Evolutionary conservation across 192 early-diverging fungal species (phyloP).

Genomic region (Cetraspora pellucida): DNA sequence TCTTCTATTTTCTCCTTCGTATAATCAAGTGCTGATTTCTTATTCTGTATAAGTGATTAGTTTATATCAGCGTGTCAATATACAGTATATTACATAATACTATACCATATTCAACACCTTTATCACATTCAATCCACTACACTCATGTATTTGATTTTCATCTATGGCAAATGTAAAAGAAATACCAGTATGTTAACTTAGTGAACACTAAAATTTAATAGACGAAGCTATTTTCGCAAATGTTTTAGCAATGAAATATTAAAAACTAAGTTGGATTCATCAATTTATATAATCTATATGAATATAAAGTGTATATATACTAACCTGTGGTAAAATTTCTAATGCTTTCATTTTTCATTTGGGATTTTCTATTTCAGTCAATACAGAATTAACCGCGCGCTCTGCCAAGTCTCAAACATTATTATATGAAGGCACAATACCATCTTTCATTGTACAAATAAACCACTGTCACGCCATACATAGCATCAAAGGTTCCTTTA

Average conservation of each 20-base stretch:
- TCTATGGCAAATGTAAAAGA: conserved; percentile 20
- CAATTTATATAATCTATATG: background rate
- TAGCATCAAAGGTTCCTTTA: background rate
- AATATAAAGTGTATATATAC: background rate
- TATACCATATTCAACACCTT: conserved; percentile 21
- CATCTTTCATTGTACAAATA: conserved; percentile 15
- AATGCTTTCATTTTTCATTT: conserved; percentile 2
- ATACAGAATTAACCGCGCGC: background rate
- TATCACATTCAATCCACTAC: conserved; percentile 10
- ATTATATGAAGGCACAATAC: background rate
- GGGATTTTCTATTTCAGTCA: background rate
- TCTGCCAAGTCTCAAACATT: background rate
- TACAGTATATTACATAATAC: background rate
- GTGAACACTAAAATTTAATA: background rate
- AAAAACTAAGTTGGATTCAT: conserved; percentile 25
- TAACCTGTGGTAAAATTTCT: conserved; percentile 7
- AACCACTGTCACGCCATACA: background rate
- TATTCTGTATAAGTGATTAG: background rate
- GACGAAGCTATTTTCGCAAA: background rate
- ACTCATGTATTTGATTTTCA: conserved; percentile 11
- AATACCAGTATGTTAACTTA: conserved; percentile 29
- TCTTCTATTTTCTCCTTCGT: conserved; percentile 5
- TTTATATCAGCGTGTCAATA: background rate
- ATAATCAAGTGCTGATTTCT: background rate
- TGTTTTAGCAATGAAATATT: conserved; percentile 24